These are phyloP conservation scores for Ascocoryne sarcoides DNA, from an alignment of 2,329 filamentous ascomycete species.

Conservation along the genomic window DNA sequence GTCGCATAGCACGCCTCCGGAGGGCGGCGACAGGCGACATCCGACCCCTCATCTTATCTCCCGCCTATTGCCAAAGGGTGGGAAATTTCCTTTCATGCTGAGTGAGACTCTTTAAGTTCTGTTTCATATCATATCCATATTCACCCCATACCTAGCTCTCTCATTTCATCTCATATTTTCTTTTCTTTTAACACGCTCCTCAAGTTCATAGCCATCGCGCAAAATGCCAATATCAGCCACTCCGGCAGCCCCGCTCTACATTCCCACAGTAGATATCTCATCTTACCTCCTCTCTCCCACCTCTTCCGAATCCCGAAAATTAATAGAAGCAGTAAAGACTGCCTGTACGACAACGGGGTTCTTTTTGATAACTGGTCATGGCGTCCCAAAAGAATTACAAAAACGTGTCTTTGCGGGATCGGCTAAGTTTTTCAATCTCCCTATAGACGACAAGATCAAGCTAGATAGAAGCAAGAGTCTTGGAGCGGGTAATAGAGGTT, in stretches of 20 bases:
- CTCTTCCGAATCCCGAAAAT: conserved; percentile 10
- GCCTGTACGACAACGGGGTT: conserved; percentile 41
- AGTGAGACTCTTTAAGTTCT: too few species aligned
- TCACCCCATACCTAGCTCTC: too few species aligned
- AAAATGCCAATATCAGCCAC: too few species aligned
- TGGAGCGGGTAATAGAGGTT: conserved; percentile 37
- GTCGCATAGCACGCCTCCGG: too few species aligned
- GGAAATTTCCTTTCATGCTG: too few species aligned
- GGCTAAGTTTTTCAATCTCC: conserved; percentile 39
- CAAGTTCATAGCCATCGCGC: too few species aligned
- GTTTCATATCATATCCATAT: too few species aligned
- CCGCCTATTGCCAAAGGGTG: too few species aligned
- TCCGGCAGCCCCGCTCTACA: background rate
- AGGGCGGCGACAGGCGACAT: too few species aligned
- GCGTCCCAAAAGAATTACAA: conserved; percentile 33
- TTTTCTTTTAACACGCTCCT: too few species aligned
- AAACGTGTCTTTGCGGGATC: conserved; percentile 32
- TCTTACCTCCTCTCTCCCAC: conserved; percentile 13
- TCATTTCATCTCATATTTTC: too few species aligned
- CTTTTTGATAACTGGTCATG: conserved; percentile 42
- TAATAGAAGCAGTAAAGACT: conserved; percentile 31
- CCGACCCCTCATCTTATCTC: too few species aligned
- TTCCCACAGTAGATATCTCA: conserved; percentile 19
- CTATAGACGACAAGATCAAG: conserved; percentile 36
- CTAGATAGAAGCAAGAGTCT: conserved; percentile 31